Evolutionary conservation across 2,329 filamentous ascomycete genomes (phyloP).

Genomic region (Sporothrix protearum): DNA sequence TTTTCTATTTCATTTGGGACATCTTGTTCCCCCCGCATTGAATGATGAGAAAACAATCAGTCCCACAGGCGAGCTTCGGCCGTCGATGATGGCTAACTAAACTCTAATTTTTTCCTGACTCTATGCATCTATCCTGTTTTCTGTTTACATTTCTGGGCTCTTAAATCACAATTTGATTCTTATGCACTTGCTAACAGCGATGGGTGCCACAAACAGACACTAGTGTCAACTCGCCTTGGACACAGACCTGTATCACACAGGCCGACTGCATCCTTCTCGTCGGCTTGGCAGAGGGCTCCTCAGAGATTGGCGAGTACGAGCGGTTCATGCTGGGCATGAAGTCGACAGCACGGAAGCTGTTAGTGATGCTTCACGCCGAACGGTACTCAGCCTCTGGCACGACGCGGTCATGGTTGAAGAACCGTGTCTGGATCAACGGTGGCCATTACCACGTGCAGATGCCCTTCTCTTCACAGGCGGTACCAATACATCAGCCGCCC

Average conservation of each 20-base stretch:
- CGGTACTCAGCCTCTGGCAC: conserved; percentile 80
- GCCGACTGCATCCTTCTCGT: conserved; percentile 94
- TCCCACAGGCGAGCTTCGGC: conserved; percentile 47
- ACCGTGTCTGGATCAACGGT: conserved; percentile 96
- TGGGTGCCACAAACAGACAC: conserved; percentile 66
- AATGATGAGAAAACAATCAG: conserved; percentile 52
- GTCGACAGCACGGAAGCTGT: conserved; percentile 87
- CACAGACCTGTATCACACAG: conserved; percentile 94
- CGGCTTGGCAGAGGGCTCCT: conserved; percentile 83
- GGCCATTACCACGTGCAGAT: conserved; percentile 98
- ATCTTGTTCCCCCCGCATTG: conserved; percentile 23
- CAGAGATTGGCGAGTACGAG: conserved; percentile 92
- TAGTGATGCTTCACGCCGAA: conserved; percentile 86
- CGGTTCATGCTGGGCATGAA: conserved; percentile 95
- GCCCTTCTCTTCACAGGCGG: conserved; percentile 72
- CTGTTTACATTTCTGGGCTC: background rate
- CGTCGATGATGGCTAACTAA: conserved; percentile 54
- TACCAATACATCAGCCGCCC: conserved; percentile 70
- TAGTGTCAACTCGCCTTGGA: conserved; percentile 96
- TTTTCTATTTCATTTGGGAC: background rate
- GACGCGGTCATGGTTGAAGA: conserved; percentile 84
- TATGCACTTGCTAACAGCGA: background rate
- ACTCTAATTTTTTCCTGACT: conserved; percentile 69
- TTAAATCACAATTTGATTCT: background rate
- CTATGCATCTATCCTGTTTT: conserved; percentile 6